A percentile compares a stretch with the other conserved stretches of the same genome.
Evolutionary conservation across 2,329 filamentous ascomycete genomes (phyloP).

Genomic region (Aspergillus fructus): DNA sequence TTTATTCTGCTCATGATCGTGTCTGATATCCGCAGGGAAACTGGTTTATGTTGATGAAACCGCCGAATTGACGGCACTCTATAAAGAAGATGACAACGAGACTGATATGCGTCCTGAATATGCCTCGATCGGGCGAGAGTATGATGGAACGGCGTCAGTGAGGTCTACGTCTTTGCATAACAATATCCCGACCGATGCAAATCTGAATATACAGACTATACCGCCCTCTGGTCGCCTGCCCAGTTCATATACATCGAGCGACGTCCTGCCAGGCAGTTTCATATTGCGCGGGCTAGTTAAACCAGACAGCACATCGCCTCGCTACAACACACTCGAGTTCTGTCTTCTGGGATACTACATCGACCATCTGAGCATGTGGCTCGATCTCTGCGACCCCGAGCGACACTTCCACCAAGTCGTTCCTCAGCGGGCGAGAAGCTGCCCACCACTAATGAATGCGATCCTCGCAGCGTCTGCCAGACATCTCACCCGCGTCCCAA

Average conservation of each 20-base stretch:
- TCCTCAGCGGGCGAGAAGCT: conserved; percentile 39
- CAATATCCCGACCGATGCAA: too few relatives aligned
- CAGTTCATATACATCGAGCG: neutral
- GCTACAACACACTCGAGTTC: neutral
- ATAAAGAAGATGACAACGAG: neutral
- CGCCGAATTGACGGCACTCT: neutral
- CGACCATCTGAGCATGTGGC: conserved; percentile 27
- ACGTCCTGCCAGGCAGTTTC: neutral
- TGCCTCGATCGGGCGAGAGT: too few relatives aligned
- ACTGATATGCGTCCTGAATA: too few relatives aligned
- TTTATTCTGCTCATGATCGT: too few relatives aligned
- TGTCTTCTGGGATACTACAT: neutral
- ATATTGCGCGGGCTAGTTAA: neutral
- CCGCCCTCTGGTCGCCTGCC: too few relatives aligned
- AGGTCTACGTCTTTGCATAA: too few relatives aligned
- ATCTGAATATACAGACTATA: too few relatives aligned
- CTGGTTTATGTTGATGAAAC: conserved; percentile 5
- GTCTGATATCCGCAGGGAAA: neutral
- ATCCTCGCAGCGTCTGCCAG: conserved; percentile 38
- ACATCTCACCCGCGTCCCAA: conserved; percentile 24
- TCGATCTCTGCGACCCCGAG: conserved; percentile 43
- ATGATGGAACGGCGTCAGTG: too few relatives aligned
- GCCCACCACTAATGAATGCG: conserved; percentile 39
- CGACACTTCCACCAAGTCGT: conserved; percentile 41
- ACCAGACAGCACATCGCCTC: neutral